phyloP scores from a whole-genome alignment of 768 basidiomycete species.

The Kwoniella sp. region DNA sequence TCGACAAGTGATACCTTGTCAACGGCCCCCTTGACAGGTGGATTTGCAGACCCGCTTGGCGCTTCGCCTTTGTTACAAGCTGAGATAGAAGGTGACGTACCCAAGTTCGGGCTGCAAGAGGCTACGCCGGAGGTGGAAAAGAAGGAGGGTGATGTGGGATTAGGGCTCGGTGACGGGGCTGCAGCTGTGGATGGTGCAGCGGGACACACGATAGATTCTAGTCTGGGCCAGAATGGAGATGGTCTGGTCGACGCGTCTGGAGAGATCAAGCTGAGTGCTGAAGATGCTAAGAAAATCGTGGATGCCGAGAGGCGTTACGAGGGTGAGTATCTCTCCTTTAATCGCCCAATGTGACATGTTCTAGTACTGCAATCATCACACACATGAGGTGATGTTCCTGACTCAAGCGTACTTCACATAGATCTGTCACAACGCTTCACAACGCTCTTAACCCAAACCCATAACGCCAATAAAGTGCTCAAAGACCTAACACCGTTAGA shows the following conservation, averaged over 20 bases:
- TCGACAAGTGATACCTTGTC: conserved; percentile 6
- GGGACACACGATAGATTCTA: too few species aligned
- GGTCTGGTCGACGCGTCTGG: neutral
- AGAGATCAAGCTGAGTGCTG: conserved; percentile 11
- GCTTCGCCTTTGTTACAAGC: conserved; percentile 27
- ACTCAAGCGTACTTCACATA: neutral
- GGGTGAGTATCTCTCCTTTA: conserved; percentile 16
- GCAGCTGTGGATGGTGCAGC: too few species aligned
- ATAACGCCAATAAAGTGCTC: conserved; percentile 63
- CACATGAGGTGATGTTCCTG: too few species aligned
- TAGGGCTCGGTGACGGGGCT: conserved; percentile 2
- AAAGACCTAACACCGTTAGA: conserved; percentile 71
- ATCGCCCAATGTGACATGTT: too few species aligned
- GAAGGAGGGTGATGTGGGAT: conserved; percentile 4
- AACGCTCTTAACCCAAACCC: conserved; percentile 27
- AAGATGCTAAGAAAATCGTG: conserved; percentile 22
- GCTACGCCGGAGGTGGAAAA: conserved; percentile 20
- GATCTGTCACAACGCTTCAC: conserved; percentile 37
- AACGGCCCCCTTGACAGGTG: conserved; percentile 5
- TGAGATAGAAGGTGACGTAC: conserved; percentile 1
- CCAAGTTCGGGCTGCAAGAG: conserved; percentile 17
- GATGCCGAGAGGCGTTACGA: conserved; percentile 29
- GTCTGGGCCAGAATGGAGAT: neutral
- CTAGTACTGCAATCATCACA: too few species aligned
- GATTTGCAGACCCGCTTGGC: conserved; percentile 42